Evolutionary conservation across 257 asterid genomes (phyloP).

Genomic region (Solanum chaucha): DNA sequence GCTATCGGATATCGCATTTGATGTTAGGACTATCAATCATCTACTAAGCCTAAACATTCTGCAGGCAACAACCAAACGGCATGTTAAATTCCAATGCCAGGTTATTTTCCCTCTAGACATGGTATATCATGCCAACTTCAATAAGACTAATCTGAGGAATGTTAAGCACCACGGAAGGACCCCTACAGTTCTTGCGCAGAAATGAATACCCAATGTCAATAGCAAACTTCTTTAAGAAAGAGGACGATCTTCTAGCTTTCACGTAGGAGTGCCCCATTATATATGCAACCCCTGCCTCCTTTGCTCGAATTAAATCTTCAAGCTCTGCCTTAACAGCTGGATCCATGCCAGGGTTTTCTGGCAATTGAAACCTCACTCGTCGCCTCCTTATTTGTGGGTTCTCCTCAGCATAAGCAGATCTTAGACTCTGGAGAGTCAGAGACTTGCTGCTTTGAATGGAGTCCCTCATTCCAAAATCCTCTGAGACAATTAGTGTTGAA

Average conservation of each 20-base stretch:
- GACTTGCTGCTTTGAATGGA: background rate
- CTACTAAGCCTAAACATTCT: background rate
- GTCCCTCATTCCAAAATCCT: background rate
- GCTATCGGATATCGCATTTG: background rate
- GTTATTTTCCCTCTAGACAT: slow-evolving; percentile 1
- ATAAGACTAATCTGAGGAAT: slow-evolving; percentile 24
- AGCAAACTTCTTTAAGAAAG: slow-evolving; percentile 24
- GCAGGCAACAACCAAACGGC: background rate
- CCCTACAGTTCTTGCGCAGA: slow-evolving; percentile 28
- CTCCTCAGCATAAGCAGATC: background rate
- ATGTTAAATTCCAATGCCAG: background rate
- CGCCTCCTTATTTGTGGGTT: background rate
- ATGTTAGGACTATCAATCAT: background rate
- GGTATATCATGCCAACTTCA: slow-evolving; percentile 34
- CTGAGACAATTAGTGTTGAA: background rate
- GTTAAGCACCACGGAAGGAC: slow-evolving; percentile 21
- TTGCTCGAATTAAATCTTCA: slow-evolving; percentile 15
- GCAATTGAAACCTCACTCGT: background rate
- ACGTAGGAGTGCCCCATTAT: slow-evolving; percentile 30
- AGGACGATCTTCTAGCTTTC: slow-evolving; percentile 21
- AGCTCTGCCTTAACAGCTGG: slow-evolving; percentile 14
- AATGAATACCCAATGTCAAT: slow-evolving; percentile 22
- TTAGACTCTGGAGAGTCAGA: background rate
- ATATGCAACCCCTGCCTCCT: slow-evolving; percentile 32
- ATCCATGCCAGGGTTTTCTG: background rate